Evolutionary conservation across 2,329 filamentous ascomycete genomes (phyloP).

Genomic region (Colletotrichum acutatum): DNA sequence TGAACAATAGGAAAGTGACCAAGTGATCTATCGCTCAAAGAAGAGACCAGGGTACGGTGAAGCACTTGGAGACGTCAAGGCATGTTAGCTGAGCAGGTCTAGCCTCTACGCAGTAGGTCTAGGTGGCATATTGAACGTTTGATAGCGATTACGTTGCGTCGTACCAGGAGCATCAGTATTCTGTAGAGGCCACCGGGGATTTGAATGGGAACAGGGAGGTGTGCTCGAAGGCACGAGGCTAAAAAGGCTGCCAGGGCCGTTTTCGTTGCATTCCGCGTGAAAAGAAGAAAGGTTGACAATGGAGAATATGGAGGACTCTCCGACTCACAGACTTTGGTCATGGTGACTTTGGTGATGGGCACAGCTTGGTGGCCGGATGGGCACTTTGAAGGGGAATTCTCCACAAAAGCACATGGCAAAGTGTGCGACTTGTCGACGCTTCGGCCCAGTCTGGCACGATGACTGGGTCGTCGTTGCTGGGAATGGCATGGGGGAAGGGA

Average conservation of each 20-base stretch:
- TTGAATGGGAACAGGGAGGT: not conserved
- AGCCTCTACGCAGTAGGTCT: not conserved
- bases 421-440: not conserved
- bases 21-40: not conserved
- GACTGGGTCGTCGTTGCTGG: not conserved
- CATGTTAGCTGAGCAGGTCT: slow-evolving; percentile 12
- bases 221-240: not conserved
- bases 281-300: not conserved
- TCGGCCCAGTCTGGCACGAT: not conserved
- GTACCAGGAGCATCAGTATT: not conserved
- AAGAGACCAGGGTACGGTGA: not conserved
- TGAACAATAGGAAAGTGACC: slow-evolving; percentile 6
- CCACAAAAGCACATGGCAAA: slow-evolving; percentile 30
- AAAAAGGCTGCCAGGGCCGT: slow-evolving; percentile 6
- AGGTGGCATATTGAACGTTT: not conserved
- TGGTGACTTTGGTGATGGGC: not conserved
- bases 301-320: not conserved
- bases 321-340: not conserved
- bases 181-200: not conserved
- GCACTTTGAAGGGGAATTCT: not conserved
- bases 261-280: slow-evolving; percentile 12
- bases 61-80: not conserved
- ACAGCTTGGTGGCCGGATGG: not conserved
- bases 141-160: slow-evolving; percentile 8
- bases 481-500: slow-evolving; percentile 18